A percentile compares a stretch with the other conserved stretches of the same genome.
These are phyloP conservation scores for Xylariales sp. DNA, from an alignment of 2,329 filamentous ascomycete genomes.

Conservation along the genomic window DNA sequence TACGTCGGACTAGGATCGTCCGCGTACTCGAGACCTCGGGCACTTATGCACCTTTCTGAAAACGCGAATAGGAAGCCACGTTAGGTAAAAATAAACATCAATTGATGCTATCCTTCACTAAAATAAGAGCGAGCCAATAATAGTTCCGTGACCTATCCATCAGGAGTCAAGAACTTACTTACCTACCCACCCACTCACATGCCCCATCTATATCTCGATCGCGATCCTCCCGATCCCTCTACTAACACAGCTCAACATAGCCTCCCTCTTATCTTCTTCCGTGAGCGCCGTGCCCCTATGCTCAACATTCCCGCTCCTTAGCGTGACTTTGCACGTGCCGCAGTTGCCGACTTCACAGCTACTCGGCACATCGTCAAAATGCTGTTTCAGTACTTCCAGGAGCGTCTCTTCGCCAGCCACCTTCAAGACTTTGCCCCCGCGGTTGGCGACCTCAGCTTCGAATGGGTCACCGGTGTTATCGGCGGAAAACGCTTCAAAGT, in stretches of 20 bases:
- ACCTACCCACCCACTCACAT: background rate
- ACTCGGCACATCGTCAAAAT: constrained; percentile 57
- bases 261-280: constrained; percentile 57
- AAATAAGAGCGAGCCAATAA: background rate
- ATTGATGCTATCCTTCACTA: background rate
- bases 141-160: no score
- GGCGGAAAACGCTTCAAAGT: constrained; percentile 70
- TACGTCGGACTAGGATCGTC: no score
- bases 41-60: background rate
- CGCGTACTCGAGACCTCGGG: no score
- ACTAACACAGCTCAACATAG: constrained; percentile 65
- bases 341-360: constrained; percentile 68
- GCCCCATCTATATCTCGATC: constrained; percentile 58
- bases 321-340: constrained; percentile 61
- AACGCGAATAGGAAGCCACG: background rate
- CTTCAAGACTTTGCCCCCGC: constrained; percentile 54
- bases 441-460: constrained; percentile 63
- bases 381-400: constrained; percentile 59
- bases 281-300: constrained; percentile 62
- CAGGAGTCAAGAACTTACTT: background rate
- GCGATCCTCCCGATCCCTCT: constrained; percentile 62
- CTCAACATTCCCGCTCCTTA: constrained; percentile 58
- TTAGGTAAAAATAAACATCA: background rate
- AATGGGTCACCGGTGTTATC: constrained; percentile 69
- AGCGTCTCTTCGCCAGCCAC: constrained; percentile 62